These are phyloP conservation scores for Chamaecyparis obtusa DNA, from an alignment of 75 land plant species.

Conservation along the genomic window DNA sequence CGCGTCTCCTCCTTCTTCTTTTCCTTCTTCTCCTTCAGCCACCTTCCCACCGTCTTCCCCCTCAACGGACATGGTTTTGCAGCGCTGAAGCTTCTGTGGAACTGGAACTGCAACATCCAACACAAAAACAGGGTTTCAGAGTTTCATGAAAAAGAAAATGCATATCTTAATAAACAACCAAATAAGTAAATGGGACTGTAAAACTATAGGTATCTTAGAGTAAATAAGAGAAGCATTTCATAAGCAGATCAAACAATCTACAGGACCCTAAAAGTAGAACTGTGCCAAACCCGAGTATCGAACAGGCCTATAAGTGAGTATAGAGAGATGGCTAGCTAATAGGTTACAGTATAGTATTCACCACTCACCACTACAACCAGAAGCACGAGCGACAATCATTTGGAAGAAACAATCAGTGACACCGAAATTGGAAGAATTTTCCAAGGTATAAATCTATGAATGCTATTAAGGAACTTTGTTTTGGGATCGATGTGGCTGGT, in stretches of 20 bases:
- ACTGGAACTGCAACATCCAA: neutral
- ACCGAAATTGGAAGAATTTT: no score
- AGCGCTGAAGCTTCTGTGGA: neutral
- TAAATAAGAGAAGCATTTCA: no score
- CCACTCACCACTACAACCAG: neutral
- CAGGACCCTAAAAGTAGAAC: no score
- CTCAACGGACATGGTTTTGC: conserved; percentile 1
- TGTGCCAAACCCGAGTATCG: no score
- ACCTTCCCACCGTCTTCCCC: conserved; percentile 48
- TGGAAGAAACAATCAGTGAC: neutral
- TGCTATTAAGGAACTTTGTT: neutral
- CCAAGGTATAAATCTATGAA: neutral
- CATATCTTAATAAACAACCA: no score
- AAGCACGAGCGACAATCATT: neutral
- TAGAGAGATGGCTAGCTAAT: no score
- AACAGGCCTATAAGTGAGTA: no score
- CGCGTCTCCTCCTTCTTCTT: conserved; percentile 72
- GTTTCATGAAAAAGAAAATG: neutral
- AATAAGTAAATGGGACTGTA: neutral
- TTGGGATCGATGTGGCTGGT: neutral
- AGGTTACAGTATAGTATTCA: neutral
- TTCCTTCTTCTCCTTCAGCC: conserved; percentile 64
- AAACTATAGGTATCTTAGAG: no score
- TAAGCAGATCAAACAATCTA: no score
- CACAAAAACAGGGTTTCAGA: neutral